Base-by-base conservation (phyloP, 495 filamentous ascomycete genomes). In the Halenospora varia region DNA sequence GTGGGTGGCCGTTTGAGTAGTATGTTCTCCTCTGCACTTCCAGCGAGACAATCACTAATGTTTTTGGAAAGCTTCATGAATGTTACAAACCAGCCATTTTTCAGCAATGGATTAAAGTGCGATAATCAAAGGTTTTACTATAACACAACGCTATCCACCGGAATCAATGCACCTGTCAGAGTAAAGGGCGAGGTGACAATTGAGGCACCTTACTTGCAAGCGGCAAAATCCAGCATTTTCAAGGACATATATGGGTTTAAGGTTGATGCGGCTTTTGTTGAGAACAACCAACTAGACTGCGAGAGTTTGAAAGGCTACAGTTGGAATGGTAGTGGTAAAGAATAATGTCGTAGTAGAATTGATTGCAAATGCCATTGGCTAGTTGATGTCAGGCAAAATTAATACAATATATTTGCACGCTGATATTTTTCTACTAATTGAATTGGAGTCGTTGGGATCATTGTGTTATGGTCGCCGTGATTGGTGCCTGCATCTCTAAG, bases 221-320 rank as follows among this genome's bases (percentile, higher is more conserved):
- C 25, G 0, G 18, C 19, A 6, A 46, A 20, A 17, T 46, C 59
- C 20, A 53, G 22, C 20, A 47, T 3, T 3, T 63, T 55, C 48
- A 19, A 3, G 2, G 26, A 45, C 25, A 47, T 64, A 40, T 55
- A 53, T 55, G 61, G 61, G 2, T 47, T 64, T 19, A 56, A 57
- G 44, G 61, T 64, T 24, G 61, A 60, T 41, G 47, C 59, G 19
- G 61, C 57, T 17, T 64, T 64, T 39, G 35, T 64, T 18, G 61
- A 64, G 45, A 60, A 64, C 41, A 58, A 58, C 22, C 1, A 2
- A 2, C 6, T 56, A 11, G 25, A 22, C 1, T 64, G 61, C 26
- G 25, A 23, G 19, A 1, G 18, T 2, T 25, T 60, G 19, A 60
- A 64, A 48, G 56, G 61, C 0, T 64, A 62, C n/a, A n/a, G n/a